phyloP scores from a whole-genome alignment of 768 basidiomycete genomes.

The Kockovaella imperatae region DNA sequence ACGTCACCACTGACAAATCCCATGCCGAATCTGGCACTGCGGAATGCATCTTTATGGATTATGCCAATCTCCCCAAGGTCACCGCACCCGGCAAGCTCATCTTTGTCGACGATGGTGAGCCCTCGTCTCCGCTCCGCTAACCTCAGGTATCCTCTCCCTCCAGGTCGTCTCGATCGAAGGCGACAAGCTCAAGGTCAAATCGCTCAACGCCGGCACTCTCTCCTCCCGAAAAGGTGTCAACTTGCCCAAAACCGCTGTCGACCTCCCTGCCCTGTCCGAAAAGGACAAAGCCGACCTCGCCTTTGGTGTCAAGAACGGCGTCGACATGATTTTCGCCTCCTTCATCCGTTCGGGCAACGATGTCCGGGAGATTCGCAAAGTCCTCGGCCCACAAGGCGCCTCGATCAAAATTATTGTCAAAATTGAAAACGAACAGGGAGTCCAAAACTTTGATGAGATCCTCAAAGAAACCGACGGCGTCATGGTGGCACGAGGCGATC shows the following conservation, averaged over 20 bases:
- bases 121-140: neutral
- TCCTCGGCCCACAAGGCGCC: slow-evolving; percentile 89
- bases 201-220: slow-evolving; percentile 82
- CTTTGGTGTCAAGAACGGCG: slow-evolving; percentile 94
- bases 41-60: slow-evolving; percentile 85
- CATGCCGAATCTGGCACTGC: slow-evolving; percentile 72
- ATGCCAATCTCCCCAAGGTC: slow-evolving; percentile 90
- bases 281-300: slow-evolving; percentile 94
- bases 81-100: slow-evolving; percentile 95
- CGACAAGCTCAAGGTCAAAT: slow-evolving; percentile 68
- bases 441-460: slow-evolving; percentile 98
- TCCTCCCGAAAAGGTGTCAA: slow-evolving; percentile 99
- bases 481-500: slow-evolving; percentile 98
- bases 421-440: slow-evolving; percentile 99
- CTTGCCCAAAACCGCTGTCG: slow-evolving; percentile 93
- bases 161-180: slow-evolving; percentile 85
- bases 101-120: slow-evolving; percentile 87
- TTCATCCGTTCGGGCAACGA: slow-evolving; percentile 95
- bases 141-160: slow-evolving; percentile 73
- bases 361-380: slow-evolving; percentile 83
- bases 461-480: slow-evolving; percentile 91
- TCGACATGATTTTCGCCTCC: slow-evolving; percentile 99
- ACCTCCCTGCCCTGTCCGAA: slow-evolving; percentile 91
- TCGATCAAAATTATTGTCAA: slow-evolving; percentile 99
- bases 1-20: slow-evolving; percentile 72